Evolutionary conservation across 345 rosid genomes (phyloP), one percentile per base, ranked within the genome.

Genomic region (Combretum micranthum): DNA sequence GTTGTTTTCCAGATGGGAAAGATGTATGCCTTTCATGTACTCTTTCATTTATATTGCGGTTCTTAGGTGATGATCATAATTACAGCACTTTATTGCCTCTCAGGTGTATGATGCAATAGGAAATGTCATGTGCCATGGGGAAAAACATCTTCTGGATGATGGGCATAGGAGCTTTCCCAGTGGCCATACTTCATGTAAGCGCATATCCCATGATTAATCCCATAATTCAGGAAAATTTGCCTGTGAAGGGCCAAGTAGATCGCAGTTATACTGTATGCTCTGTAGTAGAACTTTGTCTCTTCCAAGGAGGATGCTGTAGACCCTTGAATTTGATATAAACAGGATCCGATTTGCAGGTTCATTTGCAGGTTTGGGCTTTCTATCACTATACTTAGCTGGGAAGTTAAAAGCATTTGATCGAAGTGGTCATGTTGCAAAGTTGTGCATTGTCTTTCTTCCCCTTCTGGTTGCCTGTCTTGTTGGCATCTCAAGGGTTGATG

Each of bases 111-210:
- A 87, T 60, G 66, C 46, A 1, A 65, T 65, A 72, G 97, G 95
- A 56, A 76, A 77, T 20, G 97, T 83, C 42, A 22, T 87, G 4
- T 91, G 98, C 50, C 91, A 87, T 47, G 98, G 96, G 0, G 64
- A 73, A 37, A 23, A 18, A 0, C 73, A 69, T 26, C 87, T 72
- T 20, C 52, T 91, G 44, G 85, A 73, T 66, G 98, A 91, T 75
- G 98, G 98, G 20, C 85, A 83, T 49, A 83, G 78, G 71, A 86
- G 97, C 61, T 91, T 91, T 59, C 98, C 98, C 0, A 90, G 97
- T 12, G 97, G 95, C 21, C 97, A 90, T 64, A 62, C 95, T 22
- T 86, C 97, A 15, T 76, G 90, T 84, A 65, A 75, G 80, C 57
- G 46, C 32, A 22, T 39, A 37, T 6, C 51, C 47, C n/a, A 52